Base-by-base conservation (phyloP, 2,329 filamentous ascomycete genomes). In the Pseudogymnoascus sp. region DNA sequence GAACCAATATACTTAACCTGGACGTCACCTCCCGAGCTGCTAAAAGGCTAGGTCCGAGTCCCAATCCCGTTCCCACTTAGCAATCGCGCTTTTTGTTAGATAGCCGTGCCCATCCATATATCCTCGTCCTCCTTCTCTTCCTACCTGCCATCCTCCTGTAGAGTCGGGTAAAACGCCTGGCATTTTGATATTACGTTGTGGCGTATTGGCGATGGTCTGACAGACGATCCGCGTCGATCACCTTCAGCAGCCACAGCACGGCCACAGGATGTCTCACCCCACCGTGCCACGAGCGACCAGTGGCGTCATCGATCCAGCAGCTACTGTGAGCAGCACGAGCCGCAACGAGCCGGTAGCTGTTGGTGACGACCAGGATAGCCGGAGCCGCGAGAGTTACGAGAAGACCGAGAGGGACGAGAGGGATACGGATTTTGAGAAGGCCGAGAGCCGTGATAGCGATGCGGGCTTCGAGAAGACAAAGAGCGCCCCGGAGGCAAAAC, bases 341-440 rank as follows among this genome's bases (percentile, higher is more conserved):
- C 64, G 63, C 35, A 64, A 64, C 4, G 65, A 68, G 60, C 55
- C 65, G 14, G 38, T 68, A 10, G 62, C 66, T 38, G 23, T 45
- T 16, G 65, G 66, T 29, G 63, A 66, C 19, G 65, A 65, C 16
- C 65, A 67, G 31, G 67, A 68, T 38, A 64, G 61, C n/a, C 52
- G 61, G 16, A 64, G 63, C 21, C 38, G 68, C 52, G 64, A 60
- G 12, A 67, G 68, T 61, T 65, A 68, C 39, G 38, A n/a, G 33
- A 63, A 65, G 6, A 67, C 71, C 52, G 71, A 72, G 64, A 68
- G 71, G 37, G 67, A 66, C 59, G 64, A 67, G 33, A 66, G 64
- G 45, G 65, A 66, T 43, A 67, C 66, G 6, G 55, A 70, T 43
- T 64, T 65, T 35, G 62, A 65, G 19, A 61, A 65, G 6, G 31